phyloP scores from a whole-genome alignment of 257 asterid genomes.

The Penstemon davidsonii region DNA sequence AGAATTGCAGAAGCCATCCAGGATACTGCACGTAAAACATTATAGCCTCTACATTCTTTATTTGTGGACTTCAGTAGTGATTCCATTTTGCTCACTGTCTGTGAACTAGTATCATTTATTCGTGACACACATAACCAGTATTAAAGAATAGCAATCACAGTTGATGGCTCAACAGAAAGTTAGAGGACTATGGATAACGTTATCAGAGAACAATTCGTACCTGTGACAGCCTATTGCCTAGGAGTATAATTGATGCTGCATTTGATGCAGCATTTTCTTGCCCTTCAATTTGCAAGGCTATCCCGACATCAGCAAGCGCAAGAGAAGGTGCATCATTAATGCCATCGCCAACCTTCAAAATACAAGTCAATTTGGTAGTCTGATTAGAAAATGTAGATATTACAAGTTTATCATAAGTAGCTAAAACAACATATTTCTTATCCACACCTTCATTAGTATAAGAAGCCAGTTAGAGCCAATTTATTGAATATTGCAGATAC shows the following conservation, averaged over 20 bases:
- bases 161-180: background rate
- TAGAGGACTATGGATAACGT: background rate
- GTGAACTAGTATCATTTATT: background rate
- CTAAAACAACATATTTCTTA: background rate
- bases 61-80: background rate
- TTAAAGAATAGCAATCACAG: background rate
- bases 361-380: constrained; percentile 20
- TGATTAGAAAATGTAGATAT: background rate
- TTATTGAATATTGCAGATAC: background rate
- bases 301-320: constrained; percentile 97
- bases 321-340: constrained; percentile 97
- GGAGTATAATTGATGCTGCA: constrained; percentile 92
- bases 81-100: background rate
- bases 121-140: background rate
- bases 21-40: too few species aligned
- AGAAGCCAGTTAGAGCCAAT: constrained; percentile 1
- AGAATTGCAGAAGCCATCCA: too few species aligned
- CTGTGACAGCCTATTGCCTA: constrained; percentile 91
- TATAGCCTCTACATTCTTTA: background rate
- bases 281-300: constrained; percentile 88
- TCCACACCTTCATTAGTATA: background rate
- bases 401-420: background rate
- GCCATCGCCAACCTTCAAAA: constrained; percentile 94
- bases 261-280: constrained; percentile 98
- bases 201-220: constrained; percentile 33